Evolutionary conservation across 106 monocot species (phyloP).

Genomic region (Phalaenopsis equestris): DNA sequence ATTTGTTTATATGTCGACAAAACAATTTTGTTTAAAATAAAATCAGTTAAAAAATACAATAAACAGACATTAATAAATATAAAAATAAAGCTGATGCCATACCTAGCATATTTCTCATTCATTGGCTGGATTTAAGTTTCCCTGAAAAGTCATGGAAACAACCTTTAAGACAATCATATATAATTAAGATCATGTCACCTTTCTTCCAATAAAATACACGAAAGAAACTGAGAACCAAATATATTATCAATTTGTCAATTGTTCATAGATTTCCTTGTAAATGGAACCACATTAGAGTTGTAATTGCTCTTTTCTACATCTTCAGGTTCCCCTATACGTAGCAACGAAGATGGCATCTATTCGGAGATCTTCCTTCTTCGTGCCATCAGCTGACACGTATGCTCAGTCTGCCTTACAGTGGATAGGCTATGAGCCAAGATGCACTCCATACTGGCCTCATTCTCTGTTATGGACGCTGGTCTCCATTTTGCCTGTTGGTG

Average conservation of each 20-base stretch:
- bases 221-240: too few species aligned
- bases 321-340: constrained; percentile 80
- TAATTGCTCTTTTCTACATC: background rate
- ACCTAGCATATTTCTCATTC: too few species aligned
- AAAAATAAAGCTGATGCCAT: too few species aligned
- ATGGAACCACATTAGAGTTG: background rate
- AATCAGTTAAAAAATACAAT: too few species aligned
- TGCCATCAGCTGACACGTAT: constrained; percentile 70
- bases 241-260: too few species aligned
- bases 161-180: background rate
- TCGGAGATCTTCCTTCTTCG: constrained; percentile 62
- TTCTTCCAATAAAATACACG: too few species aligned
- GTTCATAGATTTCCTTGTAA: background rate
- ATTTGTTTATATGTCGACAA: too few species aligned
- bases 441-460: constrained; percentile 96
- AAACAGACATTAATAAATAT: too few species aligned
- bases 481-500: constrained; percentile 48
- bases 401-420: constrained; percentile 46
- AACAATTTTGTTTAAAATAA: too few species aligned
- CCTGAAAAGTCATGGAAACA: too few species aligned
- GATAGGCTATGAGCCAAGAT: constrained; percentile 76
- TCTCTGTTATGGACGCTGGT: constrained; percentile 64
- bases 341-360: constrained; percentile 97
- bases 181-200: background rate
- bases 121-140: too few species aligned